These are phyloP conservation scores for Pseudopithomyces maydicus DNA, from an alignment of 2,329 filamentous ascomycete species.

Conservation along the genomic window DNA sequence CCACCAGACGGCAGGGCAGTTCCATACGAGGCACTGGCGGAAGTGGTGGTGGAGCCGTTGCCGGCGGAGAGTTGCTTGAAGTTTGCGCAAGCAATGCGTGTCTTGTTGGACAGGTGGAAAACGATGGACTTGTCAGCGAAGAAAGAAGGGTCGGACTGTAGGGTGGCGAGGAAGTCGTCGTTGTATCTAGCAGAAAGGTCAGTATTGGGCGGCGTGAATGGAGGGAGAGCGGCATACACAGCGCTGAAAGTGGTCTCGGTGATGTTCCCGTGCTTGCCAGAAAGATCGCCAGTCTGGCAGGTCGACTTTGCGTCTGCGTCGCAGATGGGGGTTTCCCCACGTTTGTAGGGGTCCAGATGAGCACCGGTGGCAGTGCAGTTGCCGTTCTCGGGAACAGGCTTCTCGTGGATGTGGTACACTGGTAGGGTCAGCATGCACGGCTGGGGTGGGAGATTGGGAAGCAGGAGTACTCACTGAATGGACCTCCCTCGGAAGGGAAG, in stretches of 20 bases:
- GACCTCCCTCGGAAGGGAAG: constrained; percentile 49
- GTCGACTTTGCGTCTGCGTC: constrained; percentile 41
- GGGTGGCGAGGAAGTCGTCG: constrained; percentile 57
- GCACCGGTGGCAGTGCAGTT: constrained; percentile 50
- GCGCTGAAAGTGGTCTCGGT: constrained; percentile 33
- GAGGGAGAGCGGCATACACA: constrained; percentile 44
- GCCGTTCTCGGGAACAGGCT: constrained; percentile 47
- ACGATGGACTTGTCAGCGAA: constrained; percentile 62
- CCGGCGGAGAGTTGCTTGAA: constrained; percentile 62
- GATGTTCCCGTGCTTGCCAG: constrained; percentile 52
- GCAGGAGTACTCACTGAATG: constrained; percentile 44
- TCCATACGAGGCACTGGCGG: constrained; percentile 18
- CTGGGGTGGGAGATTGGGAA: not conserved
- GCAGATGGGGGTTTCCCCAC: constrained; percentile 46
- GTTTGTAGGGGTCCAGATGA: constrained; percentile 51
- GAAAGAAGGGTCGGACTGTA: constrained; percentile 49
- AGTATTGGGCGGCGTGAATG: constrained; percentile 39
- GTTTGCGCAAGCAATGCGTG: constrained; percentile 62
- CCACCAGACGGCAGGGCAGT: constrained; percentile 17
- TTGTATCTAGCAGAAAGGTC: constrained; percentile 42
- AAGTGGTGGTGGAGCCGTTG: constrained; percentile 43
- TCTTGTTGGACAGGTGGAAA: constrained; percentile 58
- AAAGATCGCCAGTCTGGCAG: constrained; percentile 53
- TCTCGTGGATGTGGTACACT: constrained; percentile 55
- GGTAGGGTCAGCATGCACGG: constrained; percentile 3